Percentiles rank a stretch among this genome's conserved stretches.
Evolutionary conservation across 164 flowering plant species (phyloP).

Genomic region (Umbellularia californica): DNA sequence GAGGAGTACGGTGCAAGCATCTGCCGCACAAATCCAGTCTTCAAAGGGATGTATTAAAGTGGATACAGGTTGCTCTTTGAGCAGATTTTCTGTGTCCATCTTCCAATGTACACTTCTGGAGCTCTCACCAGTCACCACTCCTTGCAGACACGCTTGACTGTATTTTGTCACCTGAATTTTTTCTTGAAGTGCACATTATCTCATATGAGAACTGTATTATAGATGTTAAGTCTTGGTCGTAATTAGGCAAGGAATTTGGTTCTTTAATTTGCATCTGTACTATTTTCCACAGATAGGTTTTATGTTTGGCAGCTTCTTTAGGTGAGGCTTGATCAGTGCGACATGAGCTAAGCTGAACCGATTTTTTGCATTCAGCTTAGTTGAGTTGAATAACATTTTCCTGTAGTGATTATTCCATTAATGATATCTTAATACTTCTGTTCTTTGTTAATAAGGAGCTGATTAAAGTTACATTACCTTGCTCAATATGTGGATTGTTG

Average conservation of each 20-base stretch:
- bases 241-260: constrained; percentile 16
- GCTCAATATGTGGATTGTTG: no score
- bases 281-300: constrained; percentile 12
- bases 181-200: not conserved
- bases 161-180: not conserved
- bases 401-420: constrained; percentile 1
- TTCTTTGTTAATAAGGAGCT: no score
- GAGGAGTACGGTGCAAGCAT: constrained; percentile 98
- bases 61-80: constrained; percentile 5
- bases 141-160: not conserved
- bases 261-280: constrained; percentile 16
- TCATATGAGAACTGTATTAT: constrained; percentile 26
- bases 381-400: not conserved
- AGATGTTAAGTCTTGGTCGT: constrained; percentile 10
- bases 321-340: not conserved
- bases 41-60: constrained; percentile 83
- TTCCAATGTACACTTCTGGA: not conserved
- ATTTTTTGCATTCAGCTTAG: constrained; percentile 15
- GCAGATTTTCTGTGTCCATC: not conserved
- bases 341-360: constrained; percentile 12
- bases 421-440: no score
- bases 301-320: no score
- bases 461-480: no score
- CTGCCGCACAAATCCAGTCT: constrained; percentile 95
- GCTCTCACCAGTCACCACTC: not conserved